phyloP scores from a whole-genome alignment of 805 yeast genomes.

The Allodekkera sacchari region DNA sequence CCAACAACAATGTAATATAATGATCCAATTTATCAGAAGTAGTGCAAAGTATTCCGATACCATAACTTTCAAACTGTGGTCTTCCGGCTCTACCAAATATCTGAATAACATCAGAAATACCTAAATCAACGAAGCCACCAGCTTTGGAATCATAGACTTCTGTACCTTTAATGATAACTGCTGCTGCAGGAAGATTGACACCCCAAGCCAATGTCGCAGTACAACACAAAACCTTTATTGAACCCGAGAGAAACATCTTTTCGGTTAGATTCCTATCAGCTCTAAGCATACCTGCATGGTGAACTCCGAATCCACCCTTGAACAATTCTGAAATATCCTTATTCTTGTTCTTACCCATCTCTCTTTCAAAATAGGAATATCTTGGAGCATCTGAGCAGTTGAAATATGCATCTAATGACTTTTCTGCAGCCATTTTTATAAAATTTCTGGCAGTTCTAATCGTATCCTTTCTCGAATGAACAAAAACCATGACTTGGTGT shows the following conservation, averaged over 20 bases:
- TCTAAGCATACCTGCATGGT: conserved; percentile 95
- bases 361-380: conserved; percentile 45
- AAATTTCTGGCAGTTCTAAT: conserved; percentile 70
- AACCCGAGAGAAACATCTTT: conserved; percentile 76
- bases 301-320: conserved; percentile 79
- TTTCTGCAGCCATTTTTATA: conserved; percentile 56
- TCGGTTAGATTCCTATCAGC: conserved; percentile 87
- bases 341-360: conserved; percentile 62
- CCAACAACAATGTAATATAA: conserved; percentile 79
- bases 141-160: conserved; percentile 90
- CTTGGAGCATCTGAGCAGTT: conserved; percentile 41
- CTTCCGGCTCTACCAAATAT: conserved; percentile 99
- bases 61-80: conserved; percentile 89
- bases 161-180: conserved; percentile 93
- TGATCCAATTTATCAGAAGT: conserved; percentile 75
- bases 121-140: conserved; percentile 91
- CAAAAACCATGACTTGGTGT: conserved; percentile 93
- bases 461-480: conserved; percentile 92
- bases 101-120: conserved; percentile 94
- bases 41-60: conserved; percentile 89
- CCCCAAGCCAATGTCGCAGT: conserved; percentile 99
- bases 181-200: conserved; percentile 96
- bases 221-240: conserved; percentile 83
- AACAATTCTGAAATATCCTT: conserved; percentile 78
- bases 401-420: conserved; percentile 48